Base-by-base conservation (phyloP, 1,139 yeast species). In the Yamadazyma oceani region DNA sequence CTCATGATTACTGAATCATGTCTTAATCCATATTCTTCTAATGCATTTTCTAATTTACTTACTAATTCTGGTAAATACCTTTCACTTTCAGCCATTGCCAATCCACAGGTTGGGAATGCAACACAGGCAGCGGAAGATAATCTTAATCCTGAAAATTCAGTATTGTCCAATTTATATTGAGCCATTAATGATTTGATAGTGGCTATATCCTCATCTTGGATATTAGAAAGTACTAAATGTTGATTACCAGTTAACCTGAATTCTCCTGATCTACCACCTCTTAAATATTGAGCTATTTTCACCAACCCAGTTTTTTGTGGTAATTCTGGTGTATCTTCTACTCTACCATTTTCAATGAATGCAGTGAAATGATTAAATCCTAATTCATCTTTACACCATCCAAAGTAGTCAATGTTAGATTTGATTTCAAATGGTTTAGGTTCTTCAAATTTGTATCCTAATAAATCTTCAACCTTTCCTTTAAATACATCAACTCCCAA, bases 51-150 rank as follows among this genome's bases (percentile, higher is more conserved):
- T 44, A 92, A 69, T 64, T 88, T 87, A 48, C 82, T 65, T 50
- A 92, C 79, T 52, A 92, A 75, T 40, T 74, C 80, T 9, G 98
- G 98, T 53, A 92, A 73, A 62, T 88, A 92, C 58, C 98, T 82
- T 70, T 92, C 98, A 33, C 95, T 85, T 68, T 92, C 98, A 17
- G 98, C 97, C 97, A 92, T 89, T 15, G 97, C 97, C 57, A 90
- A 78, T 49, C 97, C 97, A 80, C 98, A 92, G 2, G 97, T 92
- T 50, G 98, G 98, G 79, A 92, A 84, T 2, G 97, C 97, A 42
- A 92, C 98, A 78, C 98, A 92, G 0, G 97, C 95, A 26, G 96
- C 92, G 8, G 96, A 88, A 6, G 96, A 84, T 47, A 88, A 74
- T 60, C 97, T 80, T 57, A 92, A 73, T 2, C 85, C 95, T 34